Percentiles rank a stretch among this genome's conserved stretches.
phyloP scores from a whole-genome alignment of 2,329 filamentous ascomycete genomes.

The Dactylellina drechsleri region DNA sequence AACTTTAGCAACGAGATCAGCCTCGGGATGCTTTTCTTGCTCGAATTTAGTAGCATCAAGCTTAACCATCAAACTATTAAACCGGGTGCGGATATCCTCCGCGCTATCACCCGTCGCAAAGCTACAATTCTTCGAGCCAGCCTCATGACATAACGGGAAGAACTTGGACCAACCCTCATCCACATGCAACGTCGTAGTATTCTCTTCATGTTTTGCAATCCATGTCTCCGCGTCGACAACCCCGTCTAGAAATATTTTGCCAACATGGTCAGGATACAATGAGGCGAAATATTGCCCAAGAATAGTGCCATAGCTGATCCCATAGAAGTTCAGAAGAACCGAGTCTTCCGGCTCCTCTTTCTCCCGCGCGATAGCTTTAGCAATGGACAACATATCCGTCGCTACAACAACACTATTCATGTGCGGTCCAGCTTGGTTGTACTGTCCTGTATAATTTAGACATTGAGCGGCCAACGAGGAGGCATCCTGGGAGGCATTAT shows the following conservation, averaged over 20 bases:
- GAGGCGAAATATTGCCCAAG: constrained; percentile 49
- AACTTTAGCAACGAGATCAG: not conserved
- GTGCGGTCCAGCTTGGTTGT: constrained; percentile 39
- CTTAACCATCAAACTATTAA: constrained; percentile 35
- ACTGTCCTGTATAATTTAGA: constrained; percentile 16
- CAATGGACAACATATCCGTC: constrained; percentile 44
- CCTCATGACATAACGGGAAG: constrained; percentile 28
- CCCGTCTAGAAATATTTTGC: constrained; percentile 37
- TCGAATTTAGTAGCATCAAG: constrained; percentile 42
- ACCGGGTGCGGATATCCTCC: constrained; percentile 21
- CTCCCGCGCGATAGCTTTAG: constrained; percentile 40
- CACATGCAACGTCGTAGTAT: constrained; percentile 16
- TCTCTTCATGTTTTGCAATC: constrained; percentile 14
- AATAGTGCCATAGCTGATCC: constrained; percentile 46
- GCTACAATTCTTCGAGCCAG: constrained; percentile 25
- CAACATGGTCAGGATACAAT: constrained; percentile 43
- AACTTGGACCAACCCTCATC: constrained; percentile 47
- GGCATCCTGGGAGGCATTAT: not conserved
- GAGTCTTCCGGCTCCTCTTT: constrained; percentile 30
- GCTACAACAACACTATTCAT: constrained; percentile 50
- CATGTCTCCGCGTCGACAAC: constrained; percentile 33
- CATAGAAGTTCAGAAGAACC: constrained; percentile 34
- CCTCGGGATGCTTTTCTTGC: constrained; percentile 6
- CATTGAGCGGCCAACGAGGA: not conserved
- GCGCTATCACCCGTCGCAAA: constrained; percentile 29